These are phyloP conservation scores for Ustilago nuda DNA, from an alignment of 1,284 basidiomycete species.

Conservation along the genomic window DNA sequence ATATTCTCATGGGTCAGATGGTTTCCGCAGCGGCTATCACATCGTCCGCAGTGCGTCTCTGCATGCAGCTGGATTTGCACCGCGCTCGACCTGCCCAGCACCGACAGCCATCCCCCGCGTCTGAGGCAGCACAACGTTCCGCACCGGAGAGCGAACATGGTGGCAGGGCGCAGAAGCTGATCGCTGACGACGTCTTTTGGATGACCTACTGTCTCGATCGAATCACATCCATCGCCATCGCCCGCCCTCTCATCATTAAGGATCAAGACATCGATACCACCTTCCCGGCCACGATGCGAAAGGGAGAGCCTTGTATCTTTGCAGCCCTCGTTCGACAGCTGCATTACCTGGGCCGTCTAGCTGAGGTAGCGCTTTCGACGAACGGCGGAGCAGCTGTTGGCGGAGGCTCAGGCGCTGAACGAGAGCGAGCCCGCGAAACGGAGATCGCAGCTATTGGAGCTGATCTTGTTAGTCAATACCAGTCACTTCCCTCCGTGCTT, in stretches of 20 bases:
- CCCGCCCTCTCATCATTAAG: slow-evolving; percentile 37
- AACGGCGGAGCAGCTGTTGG: not conserved
- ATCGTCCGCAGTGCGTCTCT: slow-evolving; percentile 34
- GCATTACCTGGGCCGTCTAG: slow-evolving; percentile 36
- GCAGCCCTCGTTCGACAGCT: slow-evolving; percentile 45
- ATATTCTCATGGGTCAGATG: slow-evolving; percentile 33
- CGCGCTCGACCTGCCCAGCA: slow-evolving; percentile 13
- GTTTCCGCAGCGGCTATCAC: slow-evolving; percentile 33
- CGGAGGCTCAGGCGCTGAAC: not conserved
- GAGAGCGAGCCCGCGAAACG: slow-evolving; percentile 16
- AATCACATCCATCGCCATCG: slow-evolving; percentile 39
- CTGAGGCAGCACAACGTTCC: not conserved
- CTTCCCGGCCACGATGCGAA: slow-evolving; percentile 33
- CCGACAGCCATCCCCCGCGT: slow-evolving; percentile 12
- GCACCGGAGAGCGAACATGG: slow-evolving; percentile 3
- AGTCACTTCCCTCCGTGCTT: slow-evolving; percentile 34
- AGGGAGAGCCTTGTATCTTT: slow-evolving; percentile 43
- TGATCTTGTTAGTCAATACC: slow-evolving; percentile 37
- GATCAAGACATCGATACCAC: slow-evolving; percentile 38
- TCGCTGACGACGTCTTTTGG: slow-evolving; percentile 34
- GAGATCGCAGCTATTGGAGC: slow-evolving; percentile 33
- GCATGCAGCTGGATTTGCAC: slow-evolving; percentile 44
- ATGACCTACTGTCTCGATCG: slow-evolving; percentile 44
- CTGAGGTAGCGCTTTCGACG: slow-evolving; percentile 15
- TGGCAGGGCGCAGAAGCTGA: slow-evolving; percentile 1